Base-by-base conservation (phyloP, 1,139 yeast species). In the Yamadazyma membranifaciens region DNA sequence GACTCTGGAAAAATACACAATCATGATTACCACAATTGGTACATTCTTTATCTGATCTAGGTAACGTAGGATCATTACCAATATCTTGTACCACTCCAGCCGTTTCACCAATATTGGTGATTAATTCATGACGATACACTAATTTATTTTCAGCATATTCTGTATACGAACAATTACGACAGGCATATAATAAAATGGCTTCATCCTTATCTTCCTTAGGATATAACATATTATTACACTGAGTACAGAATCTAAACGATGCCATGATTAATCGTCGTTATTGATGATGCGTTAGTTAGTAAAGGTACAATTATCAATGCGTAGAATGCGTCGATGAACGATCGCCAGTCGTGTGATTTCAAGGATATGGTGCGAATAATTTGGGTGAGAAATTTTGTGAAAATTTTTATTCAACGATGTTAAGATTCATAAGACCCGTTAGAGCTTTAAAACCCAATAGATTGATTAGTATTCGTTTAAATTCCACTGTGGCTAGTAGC, bases 51-150 rank as follows among this genome's bases (percentile, higher is more conserved):
- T 91, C 92, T 3, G 96, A 84, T 53, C 97, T 75, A 40, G 98
- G 98, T 59, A 91, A 80, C 3, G 98, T 92, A 11, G 98, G 98
- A 63, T 92, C 99, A 31, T 83, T 76, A 1, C 97, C 98, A 51
- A 94, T 87, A 62, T 94, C 98, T 58, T 88, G 95, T 33, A 94
- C 96, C 42, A 89, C 96, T 53, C 98, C 98, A 1, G 98, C 98
- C 2, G 98, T 92, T 57, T 89, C 98, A 52, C 92, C 87, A 44
- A 83, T 87, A 54, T 86, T 85, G 15, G 97, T 81, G 51, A 88
- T 86, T 64, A 92, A 75, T 66, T 92, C 98, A 63, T 92, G 95
- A 52, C 98, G 77, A 61, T 87, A 94, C 36, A 94, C 96, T 59
- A 85, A 79, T 15, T 96, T 83, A 53, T 86, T 80, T 44, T 84